These are phyloP conservation scores for Vicia faba DNA, from an alignment of 306 rosid genomes.

Conservation along the genomic window DNA sequence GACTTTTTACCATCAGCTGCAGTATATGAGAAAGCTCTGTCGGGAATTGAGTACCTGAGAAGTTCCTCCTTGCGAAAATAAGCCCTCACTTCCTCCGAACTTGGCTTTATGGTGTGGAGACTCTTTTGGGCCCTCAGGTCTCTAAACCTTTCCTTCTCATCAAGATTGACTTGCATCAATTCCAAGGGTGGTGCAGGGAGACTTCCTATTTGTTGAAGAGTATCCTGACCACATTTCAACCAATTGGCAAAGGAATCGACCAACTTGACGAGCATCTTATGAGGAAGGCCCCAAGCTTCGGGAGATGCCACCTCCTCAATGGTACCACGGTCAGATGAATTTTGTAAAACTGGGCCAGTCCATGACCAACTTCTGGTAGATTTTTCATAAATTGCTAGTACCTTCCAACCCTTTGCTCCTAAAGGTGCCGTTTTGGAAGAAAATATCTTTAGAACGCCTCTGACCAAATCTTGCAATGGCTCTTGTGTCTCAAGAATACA, in stretches of 20 bases:
- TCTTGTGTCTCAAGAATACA: slow-evolving; percentile 96
- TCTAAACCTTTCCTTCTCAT: slow-evolving; percentile 97
- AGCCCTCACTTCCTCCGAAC: slow-evolving; percentile 88
- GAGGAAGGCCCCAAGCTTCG: slow-evolving; percentile 94
- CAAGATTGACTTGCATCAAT: slow-evolving; percentile 87
- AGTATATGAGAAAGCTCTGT: slow-evolving; percentile 92
- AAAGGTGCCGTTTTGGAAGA: slow-evolving; percentile 96
- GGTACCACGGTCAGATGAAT: slow-evolving; percentile 61
- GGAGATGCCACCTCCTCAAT: slow-evolving; percentile 82
- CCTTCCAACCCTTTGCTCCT: slow-evolving; percentile 98
- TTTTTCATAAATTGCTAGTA: slow-evolving; percentile 73
- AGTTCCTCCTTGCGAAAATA: slow-evolving; percentile 94
- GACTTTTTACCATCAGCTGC: slow-evolving; percentile 98
- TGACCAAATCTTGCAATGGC: slow-evolving; percentile 94
- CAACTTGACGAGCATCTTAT: slow-evolving; percentile 94
- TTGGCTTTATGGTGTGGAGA: slow-evolving; percentile 83
- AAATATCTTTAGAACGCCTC: slow-evolving; percentile 95
- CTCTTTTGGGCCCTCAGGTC: slow-evolving; percentile 99
- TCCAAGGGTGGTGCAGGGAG: slow-evolving; percentile 95
- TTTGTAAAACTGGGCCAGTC: slow-evolving; percentile 75
- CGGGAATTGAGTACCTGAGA: slow-evolving; percentile 99
- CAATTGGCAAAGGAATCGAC: slow-evolving; percentile 98
- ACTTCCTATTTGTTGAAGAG: slow-evolving; percentile 95
- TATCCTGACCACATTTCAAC: slow-evolving; percentile 99
- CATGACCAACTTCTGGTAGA: slow-evolving; percentile 86